Percentiles rank a stretch among this genome's conserved stretches.
Conservation (phyloP, 805 yeast genomes). For the Kazachstania martiniae region DNA sequence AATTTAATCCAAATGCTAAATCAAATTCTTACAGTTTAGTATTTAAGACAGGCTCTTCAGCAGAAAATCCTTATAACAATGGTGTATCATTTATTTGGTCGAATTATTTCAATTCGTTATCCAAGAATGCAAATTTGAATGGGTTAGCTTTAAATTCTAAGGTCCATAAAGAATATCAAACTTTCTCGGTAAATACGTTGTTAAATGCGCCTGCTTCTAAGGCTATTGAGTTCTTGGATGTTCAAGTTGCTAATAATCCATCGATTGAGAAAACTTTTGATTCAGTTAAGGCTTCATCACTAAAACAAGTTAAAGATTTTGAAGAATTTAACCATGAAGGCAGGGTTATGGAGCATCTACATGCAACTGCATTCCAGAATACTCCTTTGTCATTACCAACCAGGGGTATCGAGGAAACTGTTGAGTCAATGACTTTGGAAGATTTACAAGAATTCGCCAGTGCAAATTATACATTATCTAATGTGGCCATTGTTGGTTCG, state of each 20-base stretch:
- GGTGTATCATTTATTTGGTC: conserved; percentile 66
- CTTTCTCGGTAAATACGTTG: conserved; percentile 45
- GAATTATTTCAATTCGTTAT: conserved; percentile 32
- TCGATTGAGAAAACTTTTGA: conserved; percentile 36
- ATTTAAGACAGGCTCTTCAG: conserved; percentile 67
- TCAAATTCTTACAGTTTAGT: conserved; percentile 59
- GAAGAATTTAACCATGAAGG: conserved; percentile 46
- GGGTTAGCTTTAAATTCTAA: conserved; percentile 50
- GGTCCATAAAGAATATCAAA: conserved; percentile 54
- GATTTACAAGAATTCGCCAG: conserved; percentile 50
- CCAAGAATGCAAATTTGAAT: conserved; percentile 28
- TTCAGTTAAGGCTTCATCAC: conserved; percentile 36
- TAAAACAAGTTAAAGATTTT: conserved; percentile 38
- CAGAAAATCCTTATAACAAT: conserved; percentile 72
- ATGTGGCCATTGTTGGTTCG: conserved; percentile 54
- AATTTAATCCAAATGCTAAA: conserved; percentile 37
- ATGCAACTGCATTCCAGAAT: conserved; percentile 80
- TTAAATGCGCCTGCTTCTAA: conserved; percentile 38
- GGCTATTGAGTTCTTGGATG: conserved; percentile 44
- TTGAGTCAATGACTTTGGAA: conserved; percentile 43
- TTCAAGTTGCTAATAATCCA: conserved; percentile 18
- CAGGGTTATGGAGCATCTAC: conserved; percentile 61
- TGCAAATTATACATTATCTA: conserved; percentile 48
- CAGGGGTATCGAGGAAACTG: conserved; percentile 60
- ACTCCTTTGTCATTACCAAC: conserved; percentile 70